These are phyloP conservation scores for Arachnopeziza araneosa DNA, from an alignment of 2,329 filamentous ascomycete genomes.

Conservation along the genomic window DNA sequence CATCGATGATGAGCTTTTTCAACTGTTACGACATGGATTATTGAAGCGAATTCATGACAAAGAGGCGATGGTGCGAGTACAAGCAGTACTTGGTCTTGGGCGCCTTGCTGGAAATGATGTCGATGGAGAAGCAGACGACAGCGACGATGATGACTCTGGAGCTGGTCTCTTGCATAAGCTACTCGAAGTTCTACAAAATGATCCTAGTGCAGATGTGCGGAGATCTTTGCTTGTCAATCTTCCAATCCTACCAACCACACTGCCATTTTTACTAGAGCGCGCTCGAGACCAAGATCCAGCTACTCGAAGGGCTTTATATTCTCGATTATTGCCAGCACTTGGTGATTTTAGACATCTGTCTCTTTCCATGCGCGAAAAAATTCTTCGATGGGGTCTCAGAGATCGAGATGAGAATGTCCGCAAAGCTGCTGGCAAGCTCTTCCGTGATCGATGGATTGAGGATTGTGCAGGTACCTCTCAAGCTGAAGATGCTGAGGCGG, in stretches of 20 bases:
- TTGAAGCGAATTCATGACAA: conserved; percentile 88
- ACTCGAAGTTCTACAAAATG: conserved; percentile 84
- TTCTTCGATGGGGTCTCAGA: conserved; percentile 88
- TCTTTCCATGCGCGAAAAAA: conserved; percentile 88
- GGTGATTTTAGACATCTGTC: conserved; percentile 94
- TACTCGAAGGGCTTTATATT: conserved; percentile 81
- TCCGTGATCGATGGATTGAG: conserved; percentile 96
- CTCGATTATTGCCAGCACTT: conserved; percentile 76
- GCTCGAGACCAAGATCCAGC: conserved; percentile 82
- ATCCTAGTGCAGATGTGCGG: conserved; percentile 88
- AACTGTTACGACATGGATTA: conserved; percentile 71
- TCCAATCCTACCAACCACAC: conserved; percentile 74
- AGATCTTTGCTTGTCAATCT: conserved; percentile 84
- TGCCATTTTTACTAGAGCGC: conserved; percentile 84
- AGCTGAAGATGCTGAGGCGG: conserved; percentile 46
- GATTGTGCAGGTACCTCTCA: conserved; percentile 72
- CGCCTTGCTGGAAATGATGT: conserved; percentile 74
- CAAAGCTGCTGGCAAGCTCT: conserved; percentile 83
- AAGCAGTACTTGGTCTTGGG: conserved; percentile 87
- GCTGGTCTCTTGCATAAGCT: conserved; percentile 76
- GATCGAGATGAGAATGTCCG: conserved; percentile 93
- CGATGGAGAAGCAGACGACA: conserved; percentile 64
- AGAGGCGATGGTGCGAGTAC: conserved; percentile 84
- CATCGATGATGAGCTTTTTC: conserved; percentile 87
- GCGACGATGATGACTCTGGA: conserved; percentile 61